These are phyloP conservation scores for Waitea zeae DNA, from an alignment of 1,284 basidiomycete species.

Conservation along the genomic window DNA sequence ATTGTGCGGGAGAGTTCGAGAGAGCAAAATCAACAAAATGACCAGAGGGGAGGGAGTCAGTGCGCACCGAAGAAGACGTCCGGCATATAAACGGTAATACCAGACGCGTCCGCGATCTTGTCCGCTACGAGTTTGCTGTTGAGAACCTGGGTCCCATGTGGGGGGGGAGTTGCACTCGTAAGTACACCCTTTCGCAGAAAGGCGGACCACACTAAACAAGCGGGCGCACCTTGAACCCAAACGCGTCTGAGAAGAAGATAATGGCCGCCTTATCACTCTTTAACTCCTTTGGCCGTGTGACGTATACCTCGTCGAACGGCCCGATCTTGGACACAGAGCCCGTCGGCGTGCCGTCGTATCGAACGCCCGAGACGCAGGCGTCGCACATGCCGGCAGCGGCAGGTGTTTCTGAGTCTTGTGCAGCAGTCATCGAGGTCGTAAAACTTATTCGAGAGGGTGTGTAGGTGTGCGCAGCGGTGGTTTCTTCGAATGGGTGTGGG, in stretches of 20 bases:
- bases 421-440: no score
- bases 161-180: not conserved
- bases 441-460: no score
- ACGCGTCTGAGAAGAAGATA: not conserved
- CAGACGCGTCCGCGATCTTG: constrained; percentile 27
- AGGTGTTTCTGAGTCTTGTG: no score
- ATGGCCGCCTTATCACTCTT: not conserved
- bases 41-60: not conserved
- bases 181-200: not conserved
- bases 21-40: no score
- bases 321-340: not conserved
- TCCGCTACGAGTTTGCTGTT: constrained; percentile 54
- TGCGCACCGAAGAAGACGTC: constrained; percentile 26
- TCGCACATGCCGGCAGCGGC: no score
- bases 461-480: no score
- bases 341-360: not conserved
- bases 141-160: constrained; percentile 15
- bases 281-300: not conserved
- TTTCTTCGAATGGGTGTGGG: no score
- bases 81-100: constrained; percentile 46
- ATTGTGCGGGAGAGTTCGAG: no score
- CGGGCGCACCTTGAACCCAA: not conserved
- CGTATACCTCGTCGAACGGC: not conserved
- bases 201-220: no score
- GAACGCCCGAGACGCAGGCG: not conserved